phyloP scores from a whole-genome alignment of 345 rosid genomes.

The Pugionium dolabratum region DNA sequence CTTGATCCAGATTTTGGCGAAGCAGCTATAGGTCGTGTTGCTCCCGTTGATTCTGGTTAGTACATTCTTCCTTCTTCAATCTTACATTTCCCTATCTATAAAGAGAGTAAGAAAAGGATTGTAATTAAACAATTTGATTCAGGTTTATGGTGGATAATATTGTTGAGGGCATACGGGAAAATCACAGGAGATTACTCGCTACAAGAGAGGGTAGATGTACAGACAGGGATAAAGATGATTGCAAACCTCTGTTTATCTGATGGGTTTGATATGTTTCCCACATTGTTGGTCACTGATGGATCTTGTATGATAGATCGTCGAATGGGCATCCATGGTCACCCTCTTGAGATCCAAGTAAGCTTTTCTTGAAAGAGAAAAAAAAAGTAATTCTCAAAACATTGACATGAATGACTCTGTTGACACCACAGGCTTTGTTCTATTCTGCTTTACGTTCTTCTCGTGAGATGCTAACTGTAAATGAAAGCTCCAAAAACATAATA shows the following conservation, averaged over 20 bases:
- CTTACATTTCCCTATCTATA: not conserved
- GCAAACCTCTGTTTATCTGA: conserved; percentile 73
- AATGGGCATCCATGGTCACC: conserved; percentile 96
- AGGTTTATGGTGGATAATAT: conserved; percentile 98
- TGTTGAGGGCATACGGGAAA: conserved; percentile 87
- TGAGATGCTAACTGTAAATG: conserved; percentile 89
- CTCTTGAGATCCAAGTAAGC: conserved; percentile 83
- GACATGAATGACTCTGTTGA: conserved; percentile 1
- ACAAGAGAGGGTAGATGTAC: conserved; percentile 87
- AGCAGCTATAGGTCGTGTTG: conserved; percentile 95
- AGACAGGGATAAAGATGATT: conserved; percentile 92
- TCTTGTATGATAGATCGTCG: conserved; percentile 96
- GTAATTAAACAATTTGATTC: conserved; percentile 19
- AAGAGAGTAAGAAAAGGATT: not conserved
- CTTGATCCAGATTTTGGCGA: conserved; percentile 94
- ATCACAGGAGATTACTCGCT: conserved; percentile 81
- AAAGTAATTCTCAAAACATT: not conserved
- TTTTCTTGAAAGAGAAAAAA: too few relatives aligned
- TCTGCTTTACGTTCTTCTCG: conserved; percentile 81
- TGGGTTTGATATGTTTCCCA: conserved; percentile 39
- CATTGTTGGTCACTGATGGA: conserved; percentile 86
- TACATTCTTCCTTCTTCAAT: conserved; percentile 16
- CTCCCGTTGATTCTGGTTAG: conserved; percentile 90
- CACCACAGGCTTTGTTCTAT: conserved; percentile 73
- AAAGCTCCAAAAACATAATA: conserved; percentile 80